A percentile compares a stretch with the other conserved stretches of the same genome.
These are phyloP conservation scores for Lyophyllum decastes DNA, from an alignment of 768 basidiomycete genomes.

Conservation along the genomic window DNA sequence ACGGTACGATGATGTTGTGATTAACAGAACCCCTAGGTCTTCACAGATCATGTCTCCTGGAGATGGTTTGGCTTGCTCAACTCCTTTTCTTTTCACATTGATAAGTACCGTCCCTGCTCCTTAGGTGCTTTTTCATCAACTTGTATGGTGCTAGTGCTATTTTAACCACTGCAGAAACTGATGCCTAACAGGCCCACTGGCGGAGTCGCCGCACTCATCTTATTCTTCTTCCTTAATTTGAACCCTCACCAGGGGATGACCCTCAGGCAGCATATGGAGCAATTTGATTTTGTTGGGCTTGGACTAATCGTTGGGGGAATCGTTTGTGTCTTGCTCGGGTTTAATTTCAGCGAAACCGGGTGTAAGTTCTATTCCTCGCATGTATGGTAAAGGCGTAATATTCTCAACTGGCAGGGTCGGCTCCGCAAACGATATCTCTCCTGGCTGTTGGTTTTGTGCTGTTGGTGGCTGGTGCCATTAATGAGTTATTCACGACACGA, in stretches of 20 bases:
- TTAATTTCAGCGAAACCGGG: conserved; percentile 65
- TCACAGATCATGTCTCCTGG: conserved; percentile 79
- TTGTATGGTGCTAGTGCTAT: conserved; percentile 44
- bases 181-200: conserved; percentile 65
- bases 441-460: conserved; percentile 58
- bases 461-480: conserved; percentile 51
- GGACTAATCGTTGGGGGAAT: conserved; percentile 62
- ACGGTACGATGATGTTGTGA: background rate
- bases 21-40: conserved; percentile 39
- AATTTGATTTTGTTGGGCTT: conserved; percentile 77
- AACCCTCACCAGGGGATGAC: conserved; percentile 69
- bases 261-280: conserved; percentile 54
- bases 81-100: background rate
- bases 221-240: conserved; percentile 79
- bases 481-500: conserved; percentile 62
- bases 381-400: background rate
- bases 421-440: conserved; percentile 59
- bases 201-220: conserved; percentile 57
- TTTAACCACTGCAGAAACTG: background rate
- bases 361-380: conserved; percentile 44
- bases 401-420: conserved; percentile 45
- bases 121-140: conserved; percentile 77
- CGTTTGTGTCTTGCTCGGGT: conserved; percentile 70
- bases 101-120: background rate
- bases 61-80: conserved; percentile 58